Evolutionary conservation across 805 yeast genomes (phyloP), one percentile per base, ranked within the genome.

Genomic region (Starmerella roubikii): DNA sequence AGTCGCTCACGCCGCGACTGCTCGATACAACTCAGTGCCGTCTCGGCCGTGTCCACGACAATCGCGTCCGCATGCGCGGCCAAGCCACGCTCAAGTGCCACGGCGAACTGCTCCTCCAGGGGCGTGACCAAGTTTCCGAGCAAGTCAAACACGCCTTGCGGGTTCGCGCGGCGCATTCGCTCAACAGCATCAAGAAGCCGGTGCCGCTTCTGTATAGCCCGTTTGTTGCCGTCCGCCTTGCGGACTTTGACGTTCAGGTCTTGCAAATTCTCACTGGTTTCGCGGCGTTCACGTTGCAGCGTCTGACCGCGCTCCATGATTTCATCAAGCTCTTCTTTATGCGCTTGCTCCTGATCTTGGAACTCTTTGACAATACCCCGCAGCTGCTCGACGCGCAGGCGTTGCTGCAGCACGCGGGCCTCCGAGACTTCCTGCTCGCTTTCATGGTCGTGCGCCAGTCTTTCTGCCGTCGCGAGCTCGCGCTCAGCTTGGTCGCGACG

Each of bases 41-140:
- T 68, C 9, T 72, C 56, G 5, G 74, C 62, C 21, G 69, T 69
- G 49, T 84, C 93, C 5, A 91, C 98, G 16, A 91, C 69, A 15
- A 91, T 71, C 0, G 95, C 71, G 57, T 91, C 94, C 50, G 77
- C 71, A 51, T 80, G 69, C 42, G 72, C 69, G 8, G 96, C 97
- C 22, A 91, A 62, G 5, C 80, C 71, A 0, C 88, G 44, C 34
- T 52, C 54, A 3, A 52, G 30, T 0, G 55, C 54, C 2, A 32
- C 34, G 12, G 41, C 32, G 35, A 39, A 49, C 24, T 35, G 35
- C 7, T 39, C 31, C 29, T 51, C 38, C 72, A 67, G 48, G n/a
- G 96, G 94, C 40, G 74, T 72, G 34, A 91, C 79, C 17, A 91
- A 64, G 50, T 85, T 95, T 47, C 74, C 69, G 3, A 88, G 74